phyloP scores from a whole-genome alignment of 1,284 basidiomycete species.

The Cutaneotrichosporon cutaneum region DNA sequence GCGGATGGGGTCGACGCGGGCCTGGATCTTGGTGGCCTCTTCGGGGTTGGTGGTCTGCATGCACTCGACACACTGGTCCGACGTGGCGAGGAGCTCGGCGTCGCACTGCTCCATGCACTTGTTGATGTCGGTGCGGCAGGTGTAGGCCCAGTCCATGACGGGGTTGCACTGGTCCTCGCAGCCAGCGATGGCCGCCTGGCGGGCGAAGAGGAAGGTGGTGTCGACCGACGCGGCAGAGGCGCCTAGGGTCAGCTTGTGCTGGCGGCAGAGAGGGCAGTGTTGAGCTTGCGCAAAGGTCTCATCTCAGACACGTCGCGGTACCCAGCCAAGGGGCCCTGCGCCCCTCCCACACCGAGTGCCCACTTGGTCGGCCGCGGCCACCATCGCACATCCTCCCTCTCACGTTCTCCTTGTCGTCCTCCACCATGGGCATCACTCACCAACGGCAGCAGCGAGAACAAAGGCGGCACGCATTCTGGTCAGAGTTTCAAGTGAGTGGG shows the following conservation, averaged over 20 bases:
- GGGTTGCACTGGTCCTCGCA: slow-evolving; percentile 24
- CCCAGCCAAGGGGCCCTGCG: no score
- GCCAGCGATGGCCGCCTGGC: slow-evolving; percentile 18
- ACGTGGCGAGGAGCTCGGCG: slow-evolving; percentile 17
- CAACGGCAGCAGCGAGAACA: slow-evolving; percentile 17
- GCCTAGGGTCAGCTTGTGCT: slow-evolving; percentile 11
- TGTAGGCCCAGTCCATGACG: slow-evolving; percentile 22
- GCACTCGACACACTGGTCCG: slow-evolving; percentile 18
- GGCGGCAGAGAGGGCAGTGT: no score
- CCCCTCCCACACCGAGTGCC: no score
- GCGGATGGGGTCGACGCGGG: slow-evolving; percentile 17
- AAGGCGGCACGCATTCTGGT: slow-evolving; percentile 16
- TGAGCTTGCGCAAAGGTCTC: no score
- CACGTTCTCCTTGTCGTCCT: not conserved
- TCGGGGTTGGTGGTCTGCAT: slow-evolving; percentile 21
- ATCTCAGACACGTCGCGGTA: no score
- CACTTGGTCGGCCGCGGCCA: not conserved
- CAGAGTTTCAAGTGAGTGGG: not conserved
- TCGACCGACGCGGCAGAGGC: slow-evolving; percentile 14
- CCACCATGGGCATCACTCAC: slow-evolving; percentile 9
- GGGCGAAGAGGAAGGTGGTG: slow-evolving; percentile 4
- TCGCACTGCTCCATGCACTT: slow-evolving; percentile 24
- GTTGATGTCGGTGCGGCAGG: slow-evolving; percentile 22
- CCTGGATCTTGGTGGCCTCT: slow-evolving; percentile 5
- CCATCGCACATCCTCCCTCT: no score